Evolutionary conservation across 106 monocot genomes (phyloP).

Genomic region (Agapanthus africanus): DNA sequence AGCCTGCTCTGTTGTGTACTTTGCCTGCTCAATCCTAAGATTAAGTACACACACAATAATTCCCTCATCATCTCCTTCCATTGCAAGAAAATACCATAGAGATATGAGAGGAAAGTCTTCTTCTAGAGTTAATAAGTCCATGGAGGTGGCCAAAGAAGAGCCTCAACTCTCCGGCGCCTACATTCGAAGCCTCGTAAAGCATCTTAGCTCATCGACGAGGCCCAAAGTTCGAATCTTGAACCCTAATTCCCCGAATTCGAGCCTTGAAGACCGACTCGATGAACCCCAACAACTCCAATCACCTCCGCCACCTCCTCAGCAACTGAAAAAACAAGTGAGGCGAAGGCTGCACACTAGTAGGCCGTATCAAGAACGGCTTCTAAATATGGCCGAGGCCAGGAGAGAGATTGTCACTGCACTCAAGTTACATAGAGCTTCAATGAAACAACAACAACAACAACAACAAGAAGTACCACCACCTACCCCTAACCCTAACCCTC

Average conservation of each 20-base stretch:
- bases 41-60: conserved; percentile 1
- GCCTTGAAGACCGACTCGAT: too few relatives aligned
- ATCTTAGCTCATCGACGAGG: conserved; percentile 52
- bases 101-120: conserved; percentile 15
- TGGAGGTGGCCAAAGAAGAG: conserved; percentile 28
- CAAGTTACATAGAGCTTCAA: conserved; percentile 77
- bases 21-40: conserved; percentile 13
- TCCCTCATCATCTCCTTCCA: conserved; percentile 5
- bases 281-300: conserved; percentile 9
- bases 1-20: conserved; percentile 16
- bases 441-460: too few relatives aligned
- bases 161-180: conserved; percentile 71
- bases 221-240: conserved; percentile 21
- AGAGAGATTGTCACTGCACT: conserved; percentile 89
- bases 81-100: background rate
- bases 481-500: conserved; percentile 3
- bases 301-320: conserved; percentile 10
- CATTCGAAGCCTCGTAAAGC: conserved; percentile 74
- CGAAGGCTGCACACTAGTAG: conserved; percentile 68
- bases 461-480: conserved; percentile 27
- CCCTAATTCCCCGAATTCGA: conserved; percentile 9
- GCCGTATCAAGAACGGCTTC: conserved; percentile 74
- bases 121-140: conserved; percentile 20
- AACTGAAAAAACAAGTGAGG: conserved; percentile 69
- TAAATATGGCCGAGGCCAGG: conserved; percentile 93